Conservation (phyloP, 2,329 filamentous ascomycete species). For the Beauveria varroae region DNA sequence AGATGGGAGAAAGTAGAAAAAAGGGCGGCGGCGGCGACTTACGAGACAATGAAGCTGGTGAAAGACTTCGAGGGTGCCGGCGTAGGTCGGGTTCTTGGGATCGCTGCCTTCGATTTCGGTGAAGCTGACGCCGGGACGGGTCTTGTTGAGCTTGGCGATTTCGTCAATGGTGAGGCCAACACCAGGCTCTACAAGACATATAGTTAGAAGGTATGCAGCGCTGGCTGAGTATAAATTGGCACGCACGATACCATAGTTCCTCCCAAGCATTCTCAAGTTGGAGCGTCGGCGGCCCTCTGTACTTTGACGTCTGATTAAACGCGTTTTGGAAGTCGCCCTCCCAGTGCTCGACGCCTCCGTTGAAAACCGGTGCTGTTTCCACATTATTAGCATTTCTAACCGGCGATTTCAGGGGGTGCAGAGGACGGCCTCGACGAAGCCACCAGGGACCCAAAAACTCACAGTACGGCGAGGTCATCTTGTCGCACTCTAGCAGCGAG, state of each 20-base stretch:
- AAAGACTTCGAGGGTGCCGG: conserved; percentile 13
- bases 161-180: neutral
- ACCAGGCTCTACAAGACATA: neutral
- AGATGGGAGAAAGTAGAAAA: neutral
- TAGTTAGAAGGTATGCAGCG: neutral
- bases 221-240: neutral
- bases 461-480: conserved; percentile 8
- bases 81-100: conserved; percentile 9
- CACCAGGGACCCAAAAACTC: neutral
- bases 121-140: neutral
- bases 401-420: neutral
- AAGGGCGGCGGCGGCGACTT: neutral
- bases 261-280: conserved; percentile 6
- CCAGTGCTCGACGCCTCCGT: conserved; percentile 7
- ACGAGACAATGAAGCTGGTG: conserved; percentile 16
- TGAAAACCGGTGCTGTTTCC: neutral
- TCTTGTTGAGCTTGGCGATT: conserved; percentile 10
- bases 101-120: conserved; percentile 7
- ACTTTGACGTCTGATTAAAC: conserved; percentile 7
- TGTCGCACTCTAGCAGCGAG: conserved; percentile 3
- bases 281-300: conserved; percentile 10
- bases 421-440: neutral
- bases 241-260: conserved; percentile 9
- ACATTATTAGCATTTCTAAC: neutral
- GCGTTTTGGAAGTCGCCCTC: conserved; percentile 7